Evolutionary conservation across 768 basidiomycete genomes (phyloP).

Genomic region (Tremella fuciformis): DNA sequence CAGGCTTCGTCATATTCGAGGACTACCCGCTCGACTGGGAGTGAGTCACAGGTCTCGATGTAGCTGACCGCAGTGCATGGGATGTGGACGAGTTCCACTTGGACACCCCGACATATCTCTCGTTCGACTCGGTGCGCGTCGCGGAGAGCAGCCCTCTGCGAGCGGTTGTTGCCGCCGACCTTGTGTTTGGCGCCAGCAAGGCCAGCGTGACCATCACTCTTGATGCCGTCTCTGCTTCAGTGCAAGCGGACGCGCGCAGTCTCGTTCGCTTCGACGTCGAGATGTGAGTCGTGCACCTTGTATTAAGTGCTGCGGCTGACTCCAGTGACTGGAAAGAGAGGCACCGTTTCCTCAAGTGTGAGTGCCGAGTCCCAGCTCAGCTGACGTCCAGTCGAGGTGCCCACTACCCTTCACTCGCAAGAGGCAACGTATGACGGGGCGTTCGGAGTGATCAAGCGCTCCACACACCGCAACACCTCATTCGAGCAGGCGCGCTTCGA

Average conservation of each 20-base stretch:
- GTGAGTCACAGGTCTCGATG: constrained; percentile 51
- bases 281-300: constrained; percentile 25
- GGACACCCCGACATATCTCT: constrained; percentile 68
- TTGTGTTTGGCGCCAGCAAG: constrained; percentile 69
- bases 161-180: constrained; percentile 29
- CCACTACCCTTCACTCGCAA: constrained; percentile 74
- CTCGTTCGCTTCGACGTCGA: constrained; percentile 62
- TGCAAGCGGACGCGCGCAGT: constrained; percentile 65
- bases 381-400: constrained; percentile 75
- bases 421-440: constrained; percentile 90
- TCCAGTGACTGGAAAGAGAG: constrained; percentile 73
- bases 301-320: constrained; percentile 26
- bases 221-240: constrained; percentile 65
- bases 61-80: constrained; percentile 34
- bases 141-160: constrained; percentile 57
- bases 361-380: constrained; percentile 32
- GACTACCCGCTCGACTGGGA: constrained; percentile 58
- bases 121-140: constrained; percentile 67
- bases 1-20: constrained; percentile 83
- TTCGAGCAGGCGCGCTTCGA: constrained; percentile 71
- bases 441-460: constrained; percentile 80
- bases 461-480: constrained; percentile 91
- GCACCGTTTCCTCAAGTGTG: constrained; percentile 87
- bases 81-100: constrained; percentile 90
- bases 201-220: constrained; percentile 70